These are phyloP conservation scores for Pichia sp. DNA, from an alignment of 1,139 yeast genomes.

Conservation along the genomic window DNA sequence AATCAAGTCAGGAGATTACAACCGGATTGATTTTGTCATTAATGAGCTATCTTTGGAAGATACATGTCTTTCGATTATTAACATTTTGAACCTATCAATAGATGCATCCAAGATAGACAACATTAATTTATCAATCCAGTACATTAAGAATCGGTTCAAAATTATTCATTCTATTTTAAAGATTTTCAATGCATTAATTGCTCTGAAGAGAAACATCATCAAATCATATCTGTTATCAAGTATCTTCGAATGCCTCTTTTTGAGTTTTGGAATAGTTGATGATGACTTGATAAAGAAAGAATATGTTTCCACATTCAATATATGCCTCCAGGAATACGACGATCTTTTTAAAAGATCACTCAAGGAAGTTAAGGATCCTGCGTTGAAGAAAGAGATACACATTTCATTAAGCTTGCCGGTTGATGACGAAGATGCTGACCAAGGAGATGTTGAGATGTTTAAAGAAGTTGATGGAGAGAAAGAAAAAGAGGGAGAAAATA, in stretches of 20 bases:
- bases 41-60: conserved; percentile 23
- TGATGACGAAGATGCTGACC: conserved; percentile 1
- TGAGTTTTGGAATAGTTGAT: conserved; percentile 16
- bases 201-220: conserved; percentile 10
- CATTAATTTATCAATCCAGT: conserved; percentile 28
- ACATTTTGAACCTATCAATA: conserved; percentile 20
- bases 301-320: conserved; percentile 3
- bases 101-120: conserved; percentile 29
- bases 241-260: conserved; percentile 24
- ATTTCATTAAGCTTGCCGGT: conserved; percentile 7
- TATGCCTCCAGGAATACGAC: conserved; percentile 14
- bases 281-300: conserved; percentile 4
- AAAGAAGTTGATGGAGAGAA: background rate
- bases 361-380: conserved; percentile 13
- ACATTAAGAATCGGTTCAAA: conserved; percentile 24
- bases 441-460: conserved; percentile 2
- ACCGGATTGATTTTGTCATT: conserved; percentile 11
- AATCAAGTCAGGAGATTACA: conserved; percentile 6
- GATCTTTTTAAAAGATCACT: conserved; percentile 21
- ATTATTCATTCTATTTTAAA: conserved; percentile 23
- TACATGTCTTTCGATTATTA: conserved; percentile 23
- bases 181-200: conserved; percentile 17
- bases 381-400: conserved; percentile 8
- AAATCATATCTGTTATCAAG: conserved; percentile 22
- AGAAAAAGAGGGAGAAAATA: background rate